Conservation (phyloP, 495 filamentous ascomycete species). For the Trichoderma orchidacearum region DNA sequence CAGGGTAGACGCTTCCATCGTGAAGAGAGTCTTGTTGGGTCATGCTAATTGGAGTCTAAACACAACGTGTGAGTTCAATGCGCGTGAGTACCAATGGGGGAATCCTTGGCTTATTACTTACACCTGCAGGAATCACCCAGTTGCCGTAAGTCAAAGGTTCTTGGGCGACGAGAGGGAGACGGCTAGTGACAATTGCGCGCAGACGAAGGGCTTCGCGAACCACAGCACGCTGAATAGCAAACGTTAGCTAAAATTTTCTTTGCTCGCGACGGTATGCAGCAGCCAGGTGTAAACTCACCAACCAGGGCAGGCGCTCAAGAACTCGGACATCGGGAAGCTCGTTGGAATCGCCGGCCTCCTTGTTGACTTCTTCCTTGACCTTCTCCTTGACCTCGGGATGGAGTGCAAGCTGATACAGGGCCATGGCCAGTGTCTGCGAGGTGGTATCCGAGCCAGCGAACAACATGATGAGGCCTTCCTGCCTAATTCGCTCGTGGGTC, state of each 20-base stretch:
- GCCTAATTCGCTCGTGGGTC: background rate
- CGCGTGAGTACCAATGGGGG: no score
- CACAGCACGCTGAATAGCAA: background rate
- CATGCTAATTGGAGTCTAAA: slow-evolving; percentile 7
- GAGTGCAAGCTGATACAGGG: background rate
- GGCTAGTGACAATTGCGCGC: background rate
- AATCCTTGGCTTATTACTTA: no score
- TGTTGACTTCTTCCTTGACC: background rate
- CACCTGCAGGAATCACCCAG: slow-evolving; percentile 5
- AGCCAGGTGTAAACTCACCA: background rate
- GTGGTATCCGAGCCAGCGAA: background rate
- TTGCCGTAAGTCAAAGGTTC: slow-evolving; percentile 1
- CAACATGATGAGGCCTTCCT: background rate
- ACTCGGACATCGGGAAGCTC: background rate
- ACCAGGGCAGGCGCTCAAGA: background rate
- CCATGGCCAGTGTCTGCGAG: background rate
- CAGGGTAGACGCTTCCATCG: slow-evolving; percentile 3
- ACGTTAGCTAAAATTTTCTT: background rate
- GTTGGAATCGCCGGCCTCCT: background rate
- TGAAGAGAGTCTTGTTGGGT: slow-evolving; percentile 3
- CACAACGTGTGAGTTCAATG: no score
- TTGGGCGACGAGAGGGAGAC: background rate
- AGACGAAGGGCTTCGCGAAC: background rate
- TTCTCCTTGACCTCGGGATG: background rate
- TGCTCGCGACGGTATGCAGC: background rate